Evolutionary conservation across 78 protist genomes (phyloP).

Genomic region (Paratrimastix pyriformis): DNA sequence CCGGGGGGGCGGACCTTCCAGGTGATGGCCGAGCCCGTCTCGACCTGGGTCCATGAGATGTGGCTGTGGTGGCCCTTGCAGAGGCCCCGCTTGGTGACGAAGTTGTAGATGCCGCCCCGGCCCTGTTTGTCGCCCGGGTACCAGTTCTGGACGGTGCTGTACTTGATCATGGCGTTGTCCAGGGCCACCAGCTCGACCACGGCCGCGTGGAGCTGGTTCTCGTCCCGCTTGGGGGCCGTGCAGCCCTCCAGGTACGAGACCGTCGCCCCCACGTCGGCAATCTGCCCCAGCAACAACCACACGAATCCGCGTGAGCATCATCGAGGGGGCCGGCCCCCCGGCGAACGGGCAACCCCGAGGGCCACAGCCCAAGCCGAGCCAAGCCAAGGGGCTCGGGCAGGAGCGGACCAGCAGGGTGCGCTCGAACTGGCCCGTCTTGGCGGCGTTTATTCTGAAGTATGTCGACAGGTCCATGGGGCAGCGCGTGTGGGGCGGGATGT

Average conservation of each 20-base stretch:
- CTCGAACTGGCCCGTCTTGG: conserved; percentile 30
- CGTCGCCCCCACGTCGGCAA: conserved; percentile 23
- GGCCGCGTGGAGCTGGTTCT: conserved; percentile 29
- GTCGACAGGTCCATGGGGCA: conserved; percentile 31
- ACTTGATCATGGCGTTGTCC: conserved; percentile 8
- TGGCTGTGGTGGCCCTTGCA: conserved; percentile 1
- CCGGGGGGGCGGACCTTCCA: too few species aligned
- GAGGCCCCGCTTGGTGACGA: conserved; percentile 25
- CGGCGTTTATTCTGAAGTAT: conserved; percentile 24
- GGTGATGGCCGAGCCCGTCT: conserved; percentile 31
- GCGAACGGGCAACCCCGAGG: too few species aligned
- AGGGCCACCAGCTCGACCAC: conserved; percentile 27
- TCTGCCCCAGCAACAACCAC: too few species aligned
- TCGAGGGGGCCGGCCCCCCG: too few species aligned
- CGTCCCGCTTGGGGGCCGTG: conserved; percentile 18
- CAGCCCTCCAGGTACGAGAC: conserved; percentile 34
- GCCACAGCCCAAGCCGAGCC: too few species aligned
- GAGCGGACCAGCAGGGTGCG: conserved; percentile 22
- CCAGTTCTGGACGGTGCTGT: conserved; percentile 34
- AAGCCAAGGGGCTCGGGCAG: too few species aligned
- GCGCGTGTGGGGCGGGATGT: background rate
- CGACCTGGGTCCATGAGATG: conserved; percentile 33
- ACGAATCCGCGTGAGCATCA: too few species aligned
- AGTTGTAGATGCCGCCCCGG: conserved; percentile 18
- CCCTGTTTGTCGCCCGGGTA: conserved; percentile 23